phyloP scores from a whole-genome alignment of 2,329 filamentous ascomycete species.

The Diaporthe vexans region DNA sequence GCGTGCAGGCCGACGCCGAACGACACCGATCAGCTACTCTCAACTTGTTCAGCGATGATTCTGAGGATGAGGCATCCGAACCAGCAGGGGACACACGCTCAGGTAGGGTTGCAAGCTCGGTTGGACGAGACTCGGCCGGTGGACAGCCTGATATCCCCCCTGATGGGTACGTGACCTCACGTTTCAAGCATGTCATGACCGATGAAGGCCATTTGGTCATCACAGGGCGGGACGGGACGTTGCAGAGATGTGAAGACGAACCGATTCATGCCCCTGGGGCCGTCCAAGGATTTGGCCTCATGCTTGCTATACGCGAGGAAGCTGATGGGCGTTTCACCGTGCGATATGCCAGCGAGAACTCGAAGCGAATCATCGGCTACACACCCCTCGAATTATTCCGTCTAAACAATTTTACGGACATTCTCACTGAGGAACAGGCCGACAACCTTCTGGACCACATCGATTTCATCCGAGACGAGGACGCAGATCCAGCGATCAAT shows the following conservation, averaged over 20 bases:
- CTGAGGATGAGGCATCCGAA: slow-evolving; percentile 50
- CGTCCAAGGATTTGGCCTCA: slow-evolving; percentile 82
- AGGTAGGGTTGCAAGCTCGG: slow-evolving; percentile 27
- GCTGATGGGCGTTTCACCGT: slow-evolving; percentile 76
- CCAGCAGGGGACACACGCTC: slow-evolving; percentile 27
- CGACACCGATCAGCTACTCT: slow-evolving; percentile 55
- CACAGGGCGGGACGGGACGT: slow-evolving; percentile 79
- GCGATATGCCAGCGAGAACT: slow-evolving; percentile 86
- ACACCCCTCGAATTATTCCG: slow-evolving; percentile 82
- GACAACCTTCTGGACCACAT: slow-evolving; percentile 89
- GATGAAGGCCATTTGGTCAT: slow-evolving; percentile 86
- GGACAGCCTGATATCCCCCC: slow-evolving; percentile 14
- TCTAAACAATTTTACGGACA: slow-evolving; percentile 83
- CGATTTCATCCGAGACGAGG: slow-evolving; percentile 88
- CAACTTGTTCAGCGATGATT: slow-evolving; percentile 44
- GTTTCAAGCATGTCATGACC: slow-evolving; percentile 84
- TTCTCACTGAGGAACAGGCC: slow-evolving; percentile 85
- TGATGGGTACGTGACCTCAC: slow-evolving; percentile 70
- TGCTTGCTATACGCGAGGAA: slow-evolving; percentile 82
- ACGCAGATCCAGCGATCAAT: slow-evolving; percentile 79
- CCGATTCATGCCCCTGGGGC: slow-evolving; percentile 90
- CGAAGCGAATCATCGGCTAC: slow-evolving; percentile 80
- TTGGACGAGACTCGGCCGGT: slow-evolving; percentile 11
- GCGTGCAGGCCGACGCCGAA: slow-evolving; percentile 60
- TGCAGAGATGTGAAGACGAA: slow-evolving; percentile 90